phyloP scores from a whole-genome alignment of 2,329 filamentous ascomycete genomes.

The Colletotrichum coccodes region DNA sequence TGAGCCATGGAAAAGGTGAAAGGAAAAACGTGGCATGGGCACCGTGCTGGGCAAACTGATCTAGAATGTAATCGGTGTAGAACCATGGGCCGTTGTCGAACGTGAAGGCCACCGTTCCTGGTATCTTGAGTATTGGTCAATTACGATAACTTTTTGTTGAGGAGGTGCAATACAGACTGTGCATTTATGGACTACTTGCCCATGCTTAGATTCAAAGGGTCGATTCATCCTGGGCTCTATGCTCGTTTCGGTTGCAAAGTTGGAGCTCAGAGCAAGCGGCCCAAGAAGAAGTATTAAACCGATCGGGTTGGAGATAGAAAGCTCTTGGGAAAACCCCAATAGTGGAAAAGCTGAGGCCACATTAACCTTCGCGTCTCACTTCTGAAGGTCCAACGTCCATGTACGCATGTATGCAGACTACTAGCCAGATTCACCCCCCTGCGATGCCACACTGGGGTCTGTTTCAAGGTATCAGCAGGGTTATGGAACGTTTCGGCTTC shows the following conservation, averaged over 20 bases:
- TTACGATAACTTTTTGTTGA: not conserved
- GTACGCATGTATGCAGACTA: too few relatives aligned
- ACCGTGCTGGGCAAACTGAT: not conserved
- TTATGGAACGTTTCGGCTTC: too few relatives aligned
- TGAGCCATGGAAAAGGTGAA: not conserved
- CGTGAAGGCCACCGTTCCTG: constrained; percentile 8
- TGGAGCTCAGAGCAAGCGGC: not conserved
- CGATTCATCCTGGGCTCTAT: not conserved
- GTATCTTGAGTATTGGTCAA: not conserved
- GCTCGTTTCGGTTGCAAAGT: not conserved
- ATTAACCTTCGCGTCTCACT: too few relatives aligned
- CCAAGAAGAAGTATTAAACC: too few relatives aligned
- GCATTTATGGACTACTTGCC: constrained; percentile 6
- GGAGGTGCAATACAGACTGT: not conserved
- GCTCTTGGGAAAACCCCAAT: too few relatives aligned
- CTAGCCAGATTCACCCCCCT: too few relatives aligned
- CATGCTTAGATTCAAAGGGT: not conserved
- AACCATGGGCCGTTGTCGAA: constrained; percentile 2
- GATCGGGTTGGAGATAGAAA: not conserved
- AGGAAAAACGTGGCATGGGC: constrained; percentile 8
- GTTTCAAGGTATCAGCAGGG: too few relatives aligned
- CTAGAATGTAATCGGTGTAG: not conserved
- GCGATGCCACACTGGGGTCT: too few relatives aligned
- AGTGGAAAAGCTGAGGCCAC: too few relatives aligned
- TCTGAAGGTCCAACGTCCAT: too few relatives aligned